Percentiles rank a stretch among this genome's conserved stretches.
phyloP scores from a whole-genome alignment of 345 rosid genomes.

The Eucalyptus cloeziana region DNA sequence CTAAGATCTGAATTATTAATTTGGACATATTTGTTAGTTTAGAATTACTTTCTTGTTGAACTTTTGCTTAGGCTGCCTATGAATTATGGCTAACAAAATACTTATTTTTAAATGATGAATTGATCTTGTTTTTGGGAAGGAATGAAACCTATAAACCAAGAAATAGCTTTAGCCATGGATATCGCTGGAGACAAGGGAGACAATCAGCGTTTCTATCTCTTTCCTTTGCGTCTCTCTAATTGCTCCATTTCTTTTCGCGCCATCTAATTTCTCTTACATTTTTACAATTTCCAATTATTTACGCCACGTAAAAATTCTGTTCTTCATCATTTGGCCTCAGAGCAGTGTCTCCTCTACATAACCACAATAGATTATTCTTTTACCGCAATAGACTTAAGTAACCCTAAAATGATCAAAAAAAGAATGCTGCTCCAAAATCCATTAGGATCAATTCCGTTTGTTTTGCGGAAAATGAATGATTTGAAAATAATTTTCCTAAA shows the following conservation, averaged over 20 bases:
- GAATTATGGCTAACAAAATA: background rate
- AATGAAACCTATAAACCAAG: background rate
- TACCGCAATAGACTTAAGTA: background rate
- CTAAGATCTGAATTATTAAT: background rate
- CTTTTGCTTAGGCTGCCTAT: background rate
- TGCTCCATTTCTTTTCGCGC: background rate
- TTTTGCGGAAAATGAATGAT: accelerated
- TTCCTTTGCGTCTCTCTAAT: background rate
- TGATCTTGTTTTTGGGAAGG: background rate
- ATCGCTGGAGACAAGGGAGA: background rate
- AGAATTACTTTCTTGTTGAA: background rate
- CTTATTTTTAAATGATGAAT: background rate
- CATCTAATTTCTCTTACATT: background rate
- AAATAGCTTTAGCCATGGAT: background rate
- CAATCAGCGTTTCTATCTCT: background rate
- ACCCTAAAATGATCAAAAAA: background rate
- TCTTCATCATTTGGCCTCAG: background rate
- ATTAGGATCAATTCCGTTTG: background rate
- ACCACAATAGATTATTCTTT: background rate
- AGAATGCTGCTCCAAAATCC: background rate
- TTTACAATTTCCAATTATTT: background rate
- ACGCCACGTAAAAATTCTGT: background rate
- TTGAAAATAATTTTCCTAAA: background rate
- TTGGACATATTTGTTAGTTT: background rate
- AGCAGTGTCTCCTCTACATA: background rate